Evolutionary conservation across 352 stramenopile species (phyloP), one percentile per base, ranked within the genome.

Genomic region (Globisporangium lucens): DNA sequence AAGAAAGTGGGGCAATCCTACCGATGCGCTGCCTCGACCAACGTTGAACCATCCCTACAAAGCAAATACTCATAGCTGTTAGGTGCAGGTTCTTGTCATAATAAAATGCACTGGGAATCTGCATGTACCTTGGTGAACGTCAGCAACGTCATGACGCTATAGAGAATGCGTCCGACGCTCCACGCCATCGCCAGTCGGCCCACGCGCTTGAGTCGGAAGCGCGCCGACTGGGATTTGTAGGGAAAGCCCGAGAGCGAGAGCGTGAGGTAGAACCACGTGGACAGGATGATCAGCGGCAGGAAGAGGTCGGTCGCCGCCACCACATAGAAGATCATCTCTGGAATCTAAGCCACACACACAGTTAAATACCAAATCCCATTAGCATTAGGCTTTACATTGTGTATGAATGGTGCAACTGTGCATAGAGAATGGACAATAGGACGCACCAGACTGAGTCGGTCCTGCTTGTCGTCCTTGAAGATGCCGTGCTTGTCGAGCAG

Each of bases 221-320:
- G 68, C 2, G 84, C 73, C 9, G 86, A 86, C 38, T 68, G 68
- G 10, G 82, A 91, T 61, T 95, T 94, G 68, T 90, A 90, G 13
- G 90, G 90, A 67, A 97, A 97, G 3, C 89, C 90, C 13, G 90
- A 95, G 51, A 97, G 80, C 56, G 84, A 92, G 46, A 97, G 69
- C 20, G 90, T 93, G 59, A 97, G 76, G 71, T 97, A 97, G 29
- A 96, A 68, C 84, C 90, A 97, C 61, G 91, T 93, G 22, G 78
- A 81, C n/a, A 95, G 78, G 65, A 97, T 94, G 47, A 97, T 93
- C 33, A 97, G 77, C 53, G 91, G 91, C 47, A 97, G 70, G 64
- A 93, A 86, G 56, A 97, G 80, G 63, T 97, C 92, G 27, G 91
- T 88, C 47, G 85, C 89, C 2, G 89, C 85, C 24, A 95, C 87